Evolutionary conservation across 345 rosid genomes (phyloP).

Genomic region (Acer campestre): DNA sequence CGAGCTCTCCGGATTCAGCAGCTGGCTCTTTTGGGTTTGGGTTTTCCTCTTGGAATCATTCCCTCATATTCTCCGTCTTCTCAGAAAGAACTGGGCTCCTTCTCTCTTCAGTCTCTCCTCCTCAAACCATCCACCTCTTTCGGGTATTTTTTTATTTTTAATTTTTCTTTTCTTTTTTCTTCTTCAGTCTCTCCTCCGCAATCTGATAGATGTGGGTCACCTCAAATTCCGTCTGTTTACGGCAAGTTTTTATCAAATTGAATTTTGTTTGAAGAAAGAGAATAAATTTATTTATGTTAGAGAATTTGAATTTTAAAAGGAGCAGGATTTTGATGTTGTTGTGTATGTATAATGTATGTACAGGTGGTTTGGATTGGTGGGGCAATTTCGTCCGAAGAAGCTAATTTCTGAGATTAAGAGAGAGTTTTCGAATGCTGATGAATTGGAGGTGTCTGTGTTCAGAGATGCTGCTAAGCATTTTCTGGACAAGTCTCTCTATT

Average conservation of each 20-base stretch:
- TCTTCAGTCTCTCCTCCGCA: no score
- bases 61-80: slow-evolving; percentile 65
- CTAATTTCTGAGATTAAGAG: slow-evolving; percentile 58
- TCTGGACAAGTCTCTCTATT: slow-evolving; percentile 74
- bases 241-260: no score
- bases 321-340: background rate
- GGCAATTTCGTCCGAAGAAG: slow-evolving; percentile 80
- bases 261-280: background rate
- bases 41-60: slow-evolving; percentile 78
- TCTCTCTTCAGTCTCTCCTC: slow-evolving; percentile 70
- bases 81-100: slow-evolving; percentile 57
- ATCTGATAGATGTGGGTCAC: no score
- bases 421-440: slow-evolving; percentile 53
- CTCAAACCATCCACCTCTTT: slow-evolving; percentile 52
- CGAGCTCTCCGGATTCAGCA: slow-evolving; percentile 83
- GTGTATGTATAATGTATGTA: background rate
- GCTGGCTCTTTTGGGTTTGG: slow-evolving; percentile 65
- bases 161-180: no score
- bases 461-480: slow-evolving; percentile 61
- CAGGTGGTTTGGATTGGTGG: slow-evolving; percentile 84
- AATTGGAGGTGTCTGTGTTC: slow-evolving; percentile 49
- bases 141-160: slow-evolving; percentile 45
- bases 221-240: no score
- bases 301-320: background rate
- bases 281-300: background rate